These are phyloP conservation scores for Pharus latifolius DNA, from an alignment of 176 grass and related monocot species.

Conservation along the genomic window DNA sequence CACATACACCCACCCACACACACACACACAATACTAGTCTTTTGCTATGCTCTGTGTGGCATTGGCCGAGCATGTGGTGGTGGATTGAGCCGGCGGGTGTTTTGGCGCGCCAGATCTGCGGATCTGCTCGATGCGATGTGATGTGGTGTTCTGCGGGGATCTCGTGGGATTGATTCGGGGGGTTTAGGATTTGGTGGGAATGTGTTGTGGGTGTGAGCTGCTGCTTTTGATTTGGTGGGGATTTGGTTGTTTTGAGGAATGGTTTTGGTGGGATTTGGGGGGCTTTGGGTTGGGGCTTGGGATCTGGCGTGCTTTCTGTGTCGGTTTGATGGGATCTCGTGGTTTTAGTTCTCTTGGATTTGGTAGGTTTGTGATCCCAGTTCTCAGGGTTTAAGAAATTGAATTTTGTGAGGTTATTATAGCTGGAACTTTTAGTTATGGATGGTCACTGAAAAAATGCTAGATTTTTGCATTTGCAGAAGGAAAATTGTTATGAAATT, in stretches of 20 bases:
- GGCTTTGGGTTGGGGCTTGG: not conserved
- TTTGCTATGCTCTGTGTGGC: not conserved
- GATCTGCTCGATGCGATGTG: constrained; percentile 14
- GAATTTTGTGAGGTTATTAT: not conserved
- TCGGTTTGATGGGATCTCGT: constrained; percentile 30
- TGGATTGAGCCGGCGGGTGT: not conserved
- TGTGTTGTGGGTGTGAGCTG: constrained; percentile 3
- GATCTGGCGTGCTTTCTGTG: not conserved
- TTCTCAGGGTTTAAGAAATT: not conserved
- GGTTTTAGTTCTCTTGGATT: not conserved
- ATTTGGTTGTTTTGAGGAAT: not conserved
- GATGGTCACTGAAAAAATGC: too few species aligned
- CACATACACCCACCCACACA: not conserved
- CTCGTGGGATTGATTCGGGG: not conserved
- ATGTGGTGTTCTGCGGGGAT: not conserved
- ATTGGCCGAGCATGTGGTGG: constrained; percentile 14
- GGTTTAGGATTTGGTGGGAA: not conserved
- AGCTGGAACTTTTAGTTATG: too few species aligned
- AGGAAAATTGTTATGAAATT: too few species aligned
- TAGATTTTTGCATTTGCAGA: too few species aligned
- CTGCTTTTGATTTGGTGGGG: not conserved
- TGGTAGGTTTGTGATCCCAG: not conserved
- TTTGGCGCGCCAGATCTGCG: constrained; percentile 17
- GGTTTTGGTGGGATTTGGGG: not conserved
- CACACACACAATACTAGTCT: not conserved